Evolutionary conservation across 2,329 filamentous ascomycete species (phyloP), one percentile per base, ranked within the genome.

Genomic region (Gliomastix tumulicola): DNA sequence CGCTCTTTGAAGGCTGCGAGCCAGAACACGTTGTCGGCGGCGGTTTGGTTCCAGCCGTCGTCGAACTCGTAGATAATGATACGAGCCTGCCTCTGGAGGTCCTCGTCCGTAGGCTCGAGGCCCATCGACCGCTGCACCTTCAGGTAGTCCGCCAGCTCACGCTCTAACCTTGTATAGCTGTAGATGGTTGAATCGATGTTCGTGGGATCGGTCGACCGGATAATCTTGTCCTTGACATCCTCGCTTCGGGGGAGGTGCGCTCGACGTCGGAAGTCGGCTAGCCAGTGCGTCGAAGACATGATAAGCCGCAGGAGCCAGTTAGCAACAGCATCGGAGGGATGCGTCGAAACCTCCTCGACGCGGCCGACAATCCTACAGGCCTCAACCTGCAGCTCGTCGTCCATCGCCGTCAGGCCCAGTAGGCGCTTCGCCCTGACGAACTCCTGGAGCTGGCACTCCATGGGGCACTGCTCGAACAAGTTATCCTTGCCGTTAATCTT

Each of bases 11-110:
- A 81, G 11, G 63, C 56, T 4, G 58, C 51, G 2, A 81, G 59
- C 70, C 75, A 79, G 4, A 62, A 53, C 4, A 58, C 44, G 41
- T 76, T 74, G 43, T 82, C 76, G 4, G 75, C 72, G 1, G 69
- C 70, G 2, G 76, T 82, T 47, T 79, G 76, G 43, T 80, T 80
- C 75, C 76, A 80, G 9, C 68, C 68, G 45, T 81, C 76, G 36
- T 79, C 74, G 40, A 66, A 70, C 32, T 77, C 74, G 53, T 77
- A 80, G 17, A 81, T 75, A 45, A 80, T 76, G 35, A 77, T 63
- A 42, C 77, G 68, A 17, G 75, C 76, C 45, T 78, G 63, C 20
- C 59, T 60, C 46, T 79, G 76, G 27, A 82, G 51, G 32, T 74
- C 69, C 3, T 64, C 64, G 41, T 81, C 72, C 1, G 65, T 64